Evolutionary conservation across 2,329 filamentous ascomycete genomes (phyloP).

Genomic region (Thelonectria discophora): DNA sequence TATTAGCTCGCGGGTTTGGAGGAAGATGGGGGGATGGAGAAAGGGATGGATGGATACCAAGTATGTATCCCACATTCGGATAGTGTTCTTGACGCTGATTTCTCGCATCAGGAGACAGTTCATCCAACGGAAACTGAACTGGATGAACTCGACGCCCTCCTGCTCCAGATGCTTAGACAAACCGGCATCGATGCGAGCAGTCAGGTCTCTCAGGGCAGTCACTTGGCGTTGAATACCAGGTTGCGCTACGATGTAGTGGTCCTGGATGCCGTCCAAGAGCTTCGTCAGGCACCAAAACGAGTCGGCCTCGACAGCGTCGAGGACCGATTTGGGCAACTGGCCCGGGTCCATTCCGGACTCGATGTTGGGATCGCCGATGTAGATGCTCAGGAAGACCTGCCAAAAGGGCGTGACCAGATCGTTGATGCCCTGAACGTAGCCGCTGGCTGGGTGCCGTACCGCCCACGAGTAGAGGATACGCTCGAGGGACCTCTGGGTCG

Average conservation of each 20-base stretch:
- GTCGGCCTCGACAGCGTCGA: constrained; percentile 97
- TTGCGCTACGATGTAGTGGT: constrained; percentile 98
- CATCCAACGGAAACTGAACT: constrained; percentile 99
- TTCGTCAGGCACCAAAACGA: constrained; percentile 99
- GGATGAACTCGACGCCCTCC: constrained; percentile 96
- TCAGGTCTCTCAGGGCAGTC: constrained; percentile 85
- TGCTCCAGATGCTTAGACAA: constrained; percentile 89
- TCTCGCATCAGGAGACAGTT: constrained; percentile 98
- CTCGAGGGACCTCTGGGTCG: constrained; percentile 92
- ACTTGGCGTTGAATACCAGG: constrained; percentile 97
- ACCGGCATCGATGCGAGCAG: constrained; percentile 83
- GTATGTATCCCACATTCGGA: constrained; percentile 99
- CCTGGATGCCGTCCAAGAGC: constrained; percentile 96
- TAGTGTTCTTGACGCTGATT: constrained; percentile 94
- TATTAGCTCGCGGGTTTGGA: constrained; percentile 7
- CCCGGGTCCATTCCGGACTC: constrained; percentile 97
- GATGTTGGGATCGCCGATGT: constrained; percentile 93
- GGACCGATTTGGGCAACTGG: constrained; percentile 85
- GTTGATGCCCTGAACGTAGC: constrained; percentile 98
- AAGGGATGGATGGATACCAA: constrained; percentile 68
- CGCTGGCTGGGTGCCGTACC: constrained; percentile 94
- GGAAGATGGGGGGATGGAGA: neutral
- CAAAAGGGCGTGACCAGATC: constrained; percentile 97
- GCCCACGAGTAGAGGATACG: constrained; percentile 98
- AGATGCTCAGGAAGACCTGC: constrained; percentile 94